Conservation (phyloP, 352 stramenopile species). For the Pythium sukuiense region DNA sequence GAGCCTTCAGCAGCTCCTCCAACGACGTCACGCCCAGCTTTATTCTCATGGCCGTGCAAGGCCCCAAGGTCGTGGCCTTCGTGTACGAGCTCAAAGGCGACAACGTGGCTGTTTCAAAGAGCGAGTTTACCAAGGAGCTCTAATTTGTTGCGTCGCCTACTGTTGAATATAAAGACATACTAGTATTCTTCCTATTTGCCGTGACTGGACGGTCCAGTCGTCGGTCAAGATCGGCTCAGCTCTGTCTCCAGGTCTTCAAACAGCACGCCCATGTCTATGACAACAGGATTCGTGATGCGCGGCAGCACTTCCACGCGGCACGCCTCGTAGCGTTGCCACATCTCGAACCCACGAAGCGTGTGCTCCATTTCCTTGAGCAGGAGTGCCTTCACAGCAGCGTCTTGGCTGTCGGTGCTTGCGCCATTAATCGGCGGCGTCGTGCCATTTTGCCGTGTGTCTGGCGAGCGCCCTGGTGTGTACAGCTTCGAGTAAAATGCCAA, state of each 20-base stretch:
- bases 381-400: constrained; percentile 61
- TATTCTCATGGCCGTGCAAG: constrained; percentile 98
- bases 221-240: constrained; percentile 33
- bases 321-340: constrained; percentile 82
- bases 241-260: constrained; percentile 75
- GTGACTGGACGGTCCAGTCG: neutral
- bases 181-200: neutral
- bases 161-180: neutral
- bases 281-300: constrained; percentile 70
- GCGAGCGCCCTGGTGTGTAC: constrained; percentile 73
- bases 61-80: constrained; percentile 95
- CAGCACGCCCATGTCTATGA: constrained; percentile 63
- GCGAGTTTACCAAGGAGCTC: constrained; percentile 79
- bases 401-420: constrained; percentile 51
- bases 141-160: constrained; percentile 23
- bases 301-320: constrained; percentile 71
- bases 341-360: constrained; percentile 82
- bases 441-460: constrained; percentile 67
- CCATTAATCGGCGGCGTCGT: constrained; percentile 69
- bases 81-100: constrained; percentile 93
- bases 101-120: constrained; percentile 88
- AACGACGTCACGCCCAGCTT: constrained; percentile 93
- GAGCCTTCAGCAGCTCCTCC: constrained; percentile 88
- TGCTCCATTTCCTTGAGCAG: constrained; percentile 87
- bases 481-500: constrained; percentile 80